Conservation (phyloP, 2,329 filamentous ascomycete genomes). For the Gaeumannomyces tritici region DNA sequence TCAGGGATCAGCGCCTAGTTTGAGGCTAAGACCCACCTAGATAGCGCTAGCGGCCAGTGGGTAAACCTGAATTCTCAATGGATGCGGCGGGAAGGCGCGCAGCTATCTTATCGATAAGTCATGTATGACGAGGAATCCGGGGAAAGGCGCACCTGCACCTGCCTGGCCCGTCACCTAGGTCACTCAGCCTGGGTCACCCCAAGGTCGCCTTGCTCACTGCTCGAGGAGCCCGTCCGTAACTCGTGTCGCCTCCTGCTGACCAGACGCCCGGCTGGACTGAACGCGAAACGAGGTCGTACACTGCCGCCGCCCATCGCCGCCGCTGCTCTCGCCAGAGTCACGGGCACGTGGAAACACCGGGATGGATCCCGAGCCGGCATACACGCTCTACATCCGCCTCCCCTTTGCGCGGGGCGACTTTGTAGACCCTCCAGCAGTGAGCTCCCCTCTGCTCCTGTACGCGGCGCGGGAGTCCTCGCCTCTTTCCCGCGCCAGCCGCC, state of each 20-base stretch:
- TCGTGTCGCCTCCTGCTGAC: neutral
- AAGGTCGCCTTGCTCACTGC: neutral
- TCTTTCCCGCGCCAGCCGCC: neutral
- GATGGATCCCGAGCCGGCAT: conserved; percentile 37
- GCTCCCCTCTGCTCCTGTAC: conserved; percentile 11
- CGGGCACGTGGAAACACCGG: neutral
- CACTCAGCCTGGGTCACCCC: neutral
- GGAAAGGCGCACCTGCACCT: neutral
- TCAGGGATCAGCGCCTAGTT: neutral
- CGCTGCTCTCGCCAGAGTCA: neutral
- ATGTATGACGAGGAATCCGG: conserved; percentile 1
- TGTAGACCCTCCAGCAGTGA: conserved; percentile 77
- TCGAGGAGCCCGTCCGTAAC: neutral
- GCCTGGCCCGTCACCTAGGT: neutral
- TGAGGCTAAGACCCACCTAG: neutral
- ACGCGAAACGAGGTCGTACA: neutral
- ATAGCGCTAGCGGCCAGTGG: neutral
- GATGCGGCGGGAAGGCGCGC: neutral
- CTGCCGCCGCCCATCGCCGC: neutral
- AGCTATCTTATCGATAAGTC: neutral
- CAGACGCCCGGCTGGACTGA: neutral
- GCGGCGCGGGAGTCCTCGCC: neutral
- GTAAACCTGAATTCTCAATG: neutral
- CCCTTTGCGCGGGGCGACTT: conserved; percentile 83
- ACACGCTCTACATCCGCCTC: conserved; percentile 79